Percentiles rank a stretch among this genome's conserved stretches.
Conservation (phyloP, 73 alveolate genomes). For the Breviolum minutum region DNA sequence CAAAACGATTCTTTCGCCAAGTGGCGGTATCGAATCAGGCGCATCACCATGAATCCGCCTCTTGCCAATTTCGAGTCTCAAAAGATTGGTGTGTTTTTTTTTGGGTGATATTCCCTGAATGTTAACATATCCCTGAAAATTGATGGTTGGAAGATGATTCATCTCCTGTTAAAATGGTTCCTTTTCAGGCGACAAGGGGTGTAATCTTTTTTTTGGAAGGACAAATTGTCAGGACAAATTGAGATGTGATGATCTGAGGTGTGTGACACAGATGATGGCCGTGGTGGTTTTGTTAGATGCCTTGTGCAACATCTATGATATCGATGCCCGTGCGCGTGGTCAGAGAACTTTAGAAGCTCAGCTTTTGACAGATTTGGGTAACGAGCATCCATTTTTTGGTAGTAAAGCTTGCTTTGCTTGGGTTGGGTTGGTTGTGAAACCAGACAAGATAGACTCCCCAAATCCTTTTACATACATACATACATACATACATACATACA, state of each 20-base stretch:
- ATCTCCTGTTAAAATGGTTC: too few species aligned
- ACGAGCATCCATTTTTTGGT: not conserved
- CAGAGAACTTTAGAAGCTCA: not conserved
- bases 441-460: not conserved
- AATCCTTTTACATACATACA: not conserved
- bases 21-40: too few species aligned
- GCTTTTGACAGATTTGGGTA: not conserved
- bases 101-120: too few species aligned
- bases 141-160: too few species aligned
- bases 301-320: conserved; percentile 12
- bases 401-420: not conserved
- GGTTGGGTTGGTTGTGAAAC: conserved; percentile 15
- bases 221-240: too few species aligned
- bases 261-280: not conserved
- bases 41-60: too few species aligned
- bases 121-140: too few species aligned
- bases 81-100: too few species aligned
- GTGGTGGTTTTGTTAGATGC: conserved; percentile 7
- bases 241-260: not conserved
- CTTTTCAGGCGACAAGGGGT: too few species aligned
- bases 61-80: too few species aligned
- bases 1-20: too few species aligned
- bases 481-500: not conserved
- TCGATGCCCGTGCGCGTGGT: conserved; percentile 17
- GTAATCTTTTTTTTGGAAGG: too few species aligned